Evolutionary conservation across 192 early-diverging fungal genomes (phyloP), one percentile per base, ranked within the genome.

Genomic region (Funneliformis mosseae): DNA sequence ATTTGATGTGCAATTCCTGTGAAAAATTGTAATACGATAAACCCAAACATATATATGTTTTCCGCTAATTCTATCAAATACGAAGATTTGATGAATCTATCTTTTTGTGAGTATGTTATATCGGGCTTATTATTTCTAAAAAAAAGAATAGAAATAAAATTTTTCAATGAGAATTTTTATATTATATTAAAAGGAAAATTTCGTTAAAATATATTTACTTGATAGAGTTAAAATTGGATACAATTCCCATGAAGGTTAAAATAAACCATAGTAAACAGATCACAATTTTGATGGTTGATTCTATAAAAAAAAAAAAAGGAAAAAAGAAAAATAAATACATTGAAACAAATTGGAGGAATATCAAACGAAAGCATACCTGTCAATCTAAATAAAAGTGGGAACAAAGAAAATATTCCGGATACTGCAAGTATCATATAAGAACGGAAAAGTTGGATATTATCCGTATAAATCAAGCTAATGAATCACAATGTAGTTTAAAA

Each of bases 331-430:
- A 42, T 33, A 42, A 43, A 43, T 41, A 0, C n/a, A 21, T 43
- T 61, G 8, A 63, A 77, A 38, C 39, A 23, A 23, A 76, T 61
- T 27, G 7, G 0, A 16, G 1, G 8, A 18, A 60, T 42, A 76
- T 9, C n/a, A 76, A 16, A 25, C 18, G 16, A 10, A 25, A 74
- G n/a, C 72, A 83, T 86, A 94, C 93, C 93, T 81, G 87, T 81
- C 16, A 88, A 79, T 33, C 87, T 81, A 78, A 93, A 95, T 28
- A 95, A 84, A 42, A 95, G 73, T 10, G 94, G 94, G 82, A 91
- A 94, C 45, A 95, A 84, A 8, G 91, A 92, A 78, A 85, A 86
- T 27, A 88, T 86, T 43, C 93, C 94, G 4, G 90, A 84, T 72
- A 82, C 79, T 74, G 89, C 87, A 28, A 95, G 83, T 60, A 95